These are phyloP conservation scores for Erigeron canadensis DNA, from an alignment of 129 eudicot genomes.

Conservation along the genomic window DNA sequence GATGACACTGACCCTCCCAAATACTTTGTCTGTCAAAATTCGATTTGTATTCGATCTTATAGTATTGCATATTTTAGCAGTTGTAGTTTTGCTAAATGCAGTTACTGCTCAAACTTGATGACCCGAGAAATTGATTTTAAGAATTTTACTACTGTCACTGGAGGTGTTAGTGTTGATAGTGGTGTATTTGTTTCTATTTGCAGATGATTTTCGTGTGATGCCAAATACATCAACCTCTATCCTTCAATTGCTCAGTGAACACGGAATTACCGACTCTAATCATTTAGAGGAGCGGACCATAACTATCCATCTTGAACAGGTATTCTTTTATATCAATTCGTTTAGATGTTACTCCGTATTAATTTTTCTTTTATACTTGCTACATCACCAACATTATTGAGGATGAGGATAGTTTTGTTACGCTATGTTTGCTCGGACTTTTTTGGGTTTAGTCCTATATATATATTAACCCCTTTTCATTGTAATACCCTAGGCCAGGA, in stretches of 20 bases:
- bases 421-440: no score
- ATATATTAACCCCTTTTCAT: no score
- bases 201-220: background rate
- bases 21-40: background rate
- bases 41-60: background rate
- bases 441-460: no score
- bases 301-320: background rate
- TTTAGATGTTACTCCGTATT: background rate
- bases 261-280: background rate
- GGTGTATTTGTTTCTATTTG: background rate
- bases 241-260: background rate
- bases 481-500: no score
- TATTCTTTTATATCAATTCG: background rate
- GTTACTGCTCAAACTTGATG: background rate
- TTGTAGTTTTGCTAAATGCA: background rate
- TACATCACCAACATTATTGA: background rate
- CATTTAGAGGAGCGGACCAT: background rate
- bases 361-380: background rate
- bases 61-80: background rate
- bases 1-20: constrained; percentile 17
- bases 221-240: background rate
- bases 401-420: no score
- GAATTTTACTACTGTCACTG: background rate
- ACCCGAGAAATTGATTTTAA: background rate
- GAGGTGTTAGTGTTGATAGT: background rate